Evolutionary conservation across 2,329 filamentous ascomycete genomes (phyloP), one percentile per base, ranked within the genome.

Genomic region (Venturia effusa): DNA sequence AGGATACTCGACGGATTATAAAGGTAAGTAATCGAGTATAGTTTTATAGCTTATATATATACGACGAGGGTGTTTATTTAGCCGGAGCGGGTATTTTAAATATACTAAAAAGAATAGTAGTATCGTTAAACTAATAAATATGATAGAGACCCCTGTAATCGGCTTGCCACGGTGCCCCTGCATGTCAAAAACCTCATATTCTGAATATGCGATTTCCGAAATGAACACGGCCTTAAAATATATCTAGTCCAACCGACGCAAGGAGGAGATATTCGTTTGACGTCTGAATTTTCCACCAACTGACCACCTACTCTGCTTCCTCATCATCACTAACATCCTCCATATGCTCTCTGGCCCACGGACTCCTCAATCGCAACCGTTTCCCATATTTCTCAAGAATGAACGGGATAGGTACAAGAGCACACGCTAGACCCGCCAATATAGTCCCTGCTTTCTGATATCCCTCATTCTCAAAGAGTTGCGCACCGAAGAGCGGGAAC

Each of bases 401-500:
- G 64, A 93, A 82, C 0, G 90, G 90, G 59, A 94, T 92, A 0
- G 91, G 90, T n/a, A 94, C 87, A 69, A 91, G 83, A 0, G 80
- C 77, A 1, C 90, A 83, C 69, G 92, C 89, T 2, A 94, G 76
- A 62, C 92, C 70, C 0, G 88, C 89, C 3, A 94, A 77, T 57
- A 93, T 76, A 0, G 89, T 92, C 0, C 88, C 88, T 0, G 89
- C 87, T 89, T 90, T 94, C 66, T 90, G 87, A 0, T 89, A 84
- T 0, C 87, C 86, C 11, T 95, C 76, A 0, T 78, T 77, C 1
- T 71, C 71, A 71, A 93, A 95, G 83, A 96, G 87, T 32, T 81
- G 79, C 0, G 88, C 81, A 0, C 88, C 90, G 2, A 88, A 88
- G 0, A 95, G 78, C 0, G 91, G 91, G 13, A 95, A 77, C 0